These are phyloP conservation scores for Bruguiera hainesii DNA, from an alignment of 441 rosid genomes.

Conservation along the genomic window DNA sequence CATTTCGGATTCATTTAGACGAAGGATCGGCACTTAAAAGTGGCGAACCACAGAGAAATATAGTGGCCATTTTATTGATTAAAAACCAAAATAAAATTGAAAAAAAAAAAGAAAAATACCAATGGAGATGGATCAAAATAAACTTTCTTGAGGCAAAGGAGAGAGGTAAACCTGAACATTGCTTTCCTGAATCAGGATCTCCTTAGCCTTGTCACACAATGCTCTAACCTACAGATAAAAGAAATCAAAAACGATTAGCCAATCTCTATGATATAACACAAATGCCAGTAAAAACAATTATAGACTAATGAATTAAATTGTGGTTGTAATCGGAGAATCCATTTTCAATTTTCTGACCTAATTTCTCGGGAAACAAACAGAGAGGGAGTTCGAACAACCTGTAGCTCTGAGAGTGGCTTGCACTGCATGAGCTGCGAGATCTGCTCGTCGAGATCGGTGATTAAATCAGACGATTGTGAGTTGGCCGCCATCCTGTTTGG, in stretches of 20 bases:
- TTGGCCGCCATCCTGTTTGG: conserved; percentile 41
- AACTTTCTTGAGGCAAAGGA: background rate
- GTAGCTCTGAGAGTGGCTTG: conserved; percentile 63
- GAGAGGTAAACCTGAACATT: conserved; percentile 57
- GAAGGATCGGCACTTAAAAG: conserved; percentile 5
- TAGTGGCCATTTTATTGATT: background rate
- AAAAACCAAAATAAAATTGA: background rate
- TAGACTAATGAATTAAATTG: too few species aligned
- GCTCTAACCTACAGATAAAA: conserved; percentile 43
- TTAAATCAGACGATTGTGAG: conserved; percentile 46
- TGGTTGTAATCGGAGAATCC: too few species aligned
- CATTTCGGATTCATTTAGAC: conserved; percentile 3
- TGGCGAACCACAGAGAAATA: background rate
- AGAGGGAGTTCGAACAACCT: conserved; percentile 31
- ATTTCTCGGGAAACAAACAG: background rate
- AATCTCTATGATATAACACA: background rate
- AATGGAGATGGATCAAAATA: background rate
- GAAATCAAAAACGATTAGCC: conserved; percentile 1
- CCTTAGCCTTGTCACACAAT: conserved; percentile 78
- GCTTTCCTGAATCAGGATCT: conserved; percentile 67
- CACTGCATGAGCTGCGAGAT: conserved; percentile 72
- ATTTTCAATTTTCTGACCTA: too few species aligned
- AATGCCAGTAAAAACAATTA: too few species aligned
- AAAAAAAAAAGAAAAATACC: background rate
- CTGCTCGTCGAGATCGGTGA: conserved; percentile 57